Base-by-base conservation (phyloP, 495 filamentous ascomycete genomes). In the Aspergillus nidulans region DNA sequence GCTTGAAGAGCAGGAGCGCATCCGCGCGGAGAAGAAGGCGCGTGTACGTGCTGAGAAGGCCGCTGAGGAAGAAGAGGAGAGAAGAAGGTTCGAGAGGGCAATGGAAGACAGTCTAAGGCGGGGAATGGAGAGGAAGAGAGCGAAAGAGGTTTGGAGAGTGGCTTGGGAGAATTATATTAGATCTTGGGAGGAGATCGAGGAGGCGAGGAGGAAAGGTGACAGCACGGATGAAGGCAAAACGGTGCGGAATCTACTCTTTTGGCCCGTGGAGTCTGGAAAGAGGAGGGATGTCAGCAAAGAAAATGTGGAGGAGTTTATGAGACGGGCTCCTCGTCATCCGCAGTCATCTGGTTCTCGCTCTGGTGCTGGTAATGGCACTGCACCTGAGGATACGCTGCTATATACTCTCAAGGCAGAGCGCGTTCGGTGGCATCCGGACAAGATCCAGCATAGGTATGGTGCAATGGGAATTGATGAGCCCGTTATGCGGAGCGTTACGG, bases 401-500 rank as follows among this genome's bases (percentile, higher is more conserved):
- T 74, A 77, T 16, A 75, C 81, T 24, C 72, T 99, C 34, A 97
- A 96, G 71, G 68, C 79, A 16, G 94, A 99, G 74, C 81, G 94
- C 34, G 84, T 97, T 9, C 75, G 91, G 9, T 99, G 94, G 94
- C 94, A 99, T 80, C 94, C 94, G 9, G 94, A 99, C 71, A 99
- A 97, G 77, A 88, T 97, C 28, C 90, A 95, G 76, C 95, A 97
- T 72, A 81, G 85, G 43, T 84, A 92, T 60, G 89, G 90, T 1
- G 82, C 78, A 0, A 69, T 78, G 53, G 77, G 80, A 5, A 72
- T 88, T 39, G 84, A 89, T 41, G 82, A 87, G 16, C 70, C 76
- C 2, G 82, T 85, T 1, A 79, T 95, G 68, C 86, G 86, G 71
- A 81, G 80, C 45, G 88, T 97, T 15, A 98, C 92, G 12, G 86